Percentiles rank a stretch among this genome's conserved stretches.
Conservation (phyloP, 441 rosid species). For the Sinapis alba region DNA sequence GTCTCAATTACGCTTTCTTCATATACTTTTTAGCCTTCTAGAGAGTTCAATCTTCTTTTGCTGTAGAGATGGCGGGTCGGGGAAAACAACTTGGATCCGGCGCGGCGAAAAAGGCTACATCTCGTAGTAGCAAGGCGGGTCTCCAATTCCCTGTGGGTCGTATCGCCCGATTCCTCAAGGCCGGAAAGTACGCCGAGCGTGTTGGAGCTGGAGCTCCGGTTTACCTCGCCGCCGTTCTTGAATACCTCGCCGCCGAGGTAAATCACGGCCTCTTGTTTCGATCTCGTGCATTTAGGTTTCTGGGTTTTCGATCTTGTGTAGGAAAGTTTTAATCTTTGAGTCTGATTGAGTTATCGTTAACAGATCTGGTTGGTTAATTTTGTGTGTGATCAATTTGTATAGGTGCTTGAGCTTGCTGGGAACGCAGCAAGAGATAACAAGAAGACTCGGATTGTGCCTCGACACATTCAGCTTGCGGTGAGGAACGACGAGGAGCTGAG, state of each 20-base stretch:
- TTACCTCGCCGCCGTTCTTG: conserved; percentile 92
- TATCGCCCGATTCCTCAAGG: conserved; percentile 90
- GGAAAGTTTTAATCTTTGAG: neutral
- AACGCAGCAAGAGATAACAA: conserved; percentile 93
- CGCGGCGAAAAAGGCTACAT: conserved; percentile 75
- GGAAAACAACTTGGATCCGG: conserved; percentile 91
- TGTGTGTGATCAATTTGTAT: neutral
- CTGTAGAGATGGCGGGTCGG: conserved; percentile 64
- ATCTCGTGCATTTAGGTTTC: neutral
- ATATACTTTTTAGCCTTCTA: too few species aligned
- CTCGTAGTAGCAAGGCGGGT: conserved; percentile 93
- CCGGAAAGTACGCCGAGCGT: conserved; percentile 95
- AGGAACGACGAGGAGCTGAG: conserved; percentile 93
- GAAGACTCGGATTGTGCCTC: conserved; percentile 86
- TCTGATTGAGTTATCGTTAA: neutral
- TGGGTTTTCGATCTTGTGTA: neutral
- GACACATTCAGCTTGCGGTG: conserved; percentile 91
- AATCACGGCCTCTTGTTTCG: neutral
- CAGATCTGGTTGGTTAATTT: neutral
- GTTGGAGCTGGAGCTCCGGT: conserved; percentile 99
- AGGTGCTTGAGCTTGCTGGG: conserved; percentile 88
- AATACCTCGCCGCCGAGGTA: conserved; percentile 92
- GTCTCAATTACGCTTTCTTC: neutral
- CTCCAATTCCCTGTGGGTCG: conserved; percentile 95
- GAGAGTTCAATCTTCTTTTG: neutral